Evolutionary conservation across 192 early-diverging fungal species (phyloP).

Genomic region (Dissophora globulifera): DNA sequence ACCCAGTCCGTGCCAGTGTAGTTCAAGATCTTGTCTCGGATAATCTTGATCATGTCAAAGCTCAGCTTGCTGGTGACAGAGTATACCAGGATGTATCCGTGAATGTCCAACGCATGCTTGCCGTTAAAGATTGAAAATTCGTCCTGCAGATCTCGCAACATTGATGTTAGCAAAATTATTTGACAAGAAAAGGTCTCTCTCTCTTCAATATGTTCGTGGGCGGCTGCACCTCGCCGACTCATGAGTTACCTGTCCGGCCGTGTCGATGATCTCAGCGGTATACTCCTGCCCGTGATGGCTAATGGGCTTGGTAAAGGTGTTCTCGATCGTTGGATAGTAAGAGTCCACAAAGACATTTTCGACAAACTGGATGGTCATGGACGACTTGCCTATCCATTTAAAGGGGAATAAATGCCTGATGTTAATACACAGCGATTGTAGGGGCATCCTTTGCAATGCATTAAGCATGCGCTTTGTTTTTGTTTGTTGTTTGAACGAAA

Average conservation of each 20-base stretch:
- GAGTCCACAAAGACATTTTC: conserved; percentile 91
- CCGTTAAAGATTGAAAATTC: conserved; percentile 94
- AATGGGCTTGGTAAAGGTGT: conserved; percentile 89
- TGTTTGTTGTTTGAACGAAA: no score
- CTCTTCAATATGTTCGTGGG: no score
- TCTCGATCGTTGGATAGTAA: conserved; percentile 97
- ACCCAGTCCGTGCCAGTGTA: conserved; percentile 91
- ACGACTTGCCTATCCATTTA: conserved; percentile 76
- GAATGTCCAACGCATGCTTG: conserved; percentile 89
- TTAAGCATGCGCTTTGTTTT: no score
- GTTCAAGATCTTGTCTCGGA: conserved; percentile 95
- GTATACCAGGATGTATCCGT: conserved; percentile 96
- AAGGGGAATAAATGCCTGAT: neutral
- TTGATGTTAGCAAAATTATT: no score
- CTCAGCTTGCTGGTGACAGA: conserved; percentile 86
- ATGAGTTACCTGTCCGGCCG: conserved; percentile 93
- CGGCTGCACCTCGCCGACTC: no score
- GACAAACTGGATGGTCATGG: conserved; percentile 92
- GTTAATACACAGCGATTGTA: no score
- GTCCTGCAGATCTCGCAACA: conserved; percentile 70
- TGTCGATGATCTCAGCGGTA: conserved; percentile 91
- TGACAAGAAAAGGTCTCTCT: no score
- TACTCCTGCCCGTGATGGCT: conserved; percentile 86
- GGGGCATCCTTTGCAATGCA: no score
- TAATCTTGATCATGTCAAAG: conserved; percentile 90